Base-by-base conservation (phyloP, 1,284 basidiomycete species). In the Apiotrichum veenhuisii region DNA sequence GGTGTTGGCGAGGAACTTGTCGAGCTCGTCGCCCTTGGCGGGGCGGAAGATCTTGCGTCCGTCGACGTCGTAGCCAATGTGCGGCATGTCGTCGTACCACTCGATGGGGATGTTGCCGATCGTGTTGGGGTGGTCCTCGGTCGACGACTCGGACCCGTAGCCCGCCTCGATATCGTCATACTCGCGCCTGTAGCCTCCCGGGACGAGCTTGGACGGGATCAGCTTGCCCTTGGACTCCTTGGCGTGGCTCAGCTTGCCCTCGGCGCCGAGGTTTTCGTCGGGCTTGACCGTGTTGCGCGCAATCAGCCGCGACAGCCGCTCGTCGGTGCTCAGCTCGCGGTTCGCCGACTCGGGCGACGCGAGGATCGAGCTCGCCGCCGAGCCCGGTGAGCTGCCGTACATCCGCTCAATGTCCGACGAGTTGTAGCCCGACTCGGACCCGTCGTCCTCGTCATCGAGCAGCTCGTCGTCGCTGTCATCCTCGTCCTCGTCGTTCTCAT, bases 61-160 rank as follows among this genome's bases (percentile, higher is more conserved):
- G 73, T 95, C 85, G 72, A 98, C 87, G 77, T 93, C 86, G 79
- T 99, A 99, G 47, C 96, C 96, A 71, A 99, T 86, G 79, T 99
- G 96, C n/a, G 96, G 96, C 65, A 99, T 81, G 79, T 98, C 95
- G 75, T 98, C 96, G 78, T 99, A 99, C 92, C 95, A 99, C 73
- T 98, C 92, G 81, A 91, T 87, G 45, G 96, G 96, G 55, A 99
- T 83, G 78, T 96, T 85, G 58, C 96, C 96, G 66, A 97, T 86
- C 57, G 94, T 88, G 76, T 98, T 98, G 36, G 90, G 89, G 61
- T 86, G 84, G 91, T 98, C 92, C 81, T 98, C 95, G 1, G 92
- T 98, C 45, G 91, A 94, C 48, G 91, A 94, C 78, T 98, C 95
- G 50, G 89, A 93, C 69, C 96, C 94, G 75, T 98, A 98, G 52